Evolutionary conservation across 2,329 filamentous ascomycete species (phyloP), one percentile per base, ranked within the genome.

Genomic region (Thelonectria blattea): DNA sequence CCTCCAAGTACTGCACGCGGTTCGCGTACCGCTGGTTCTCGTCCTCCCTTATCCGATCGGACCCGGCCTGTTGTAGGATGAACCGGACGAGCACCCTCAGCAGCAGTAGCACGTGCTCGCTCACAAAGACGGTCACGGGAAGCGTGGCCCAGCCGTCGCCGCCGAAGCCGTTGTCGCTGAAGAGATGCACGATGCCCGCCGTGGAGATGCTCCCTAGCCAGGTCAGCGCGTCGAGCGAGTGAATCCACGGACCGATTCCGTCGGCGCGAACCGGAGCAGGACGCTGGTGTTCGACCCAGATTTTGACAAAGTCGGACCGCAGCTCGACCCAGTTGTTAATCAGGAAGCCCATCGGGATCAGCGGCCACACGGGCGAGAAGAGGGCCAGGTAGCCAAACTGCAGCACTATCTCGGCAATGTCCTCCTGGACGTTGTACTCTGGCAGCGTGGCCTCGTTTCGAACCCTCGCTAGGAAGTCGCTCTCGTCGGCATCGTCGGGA

Each of bases 301-400:
- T 90, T 70, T 92, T 93, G 75, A 91, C 84, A 47, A 91, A 90
- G 68, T 93, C 90, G 3, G 89, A 88, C 10, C 90, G 88, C 10
- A 93, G 81, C 73, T 93, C 90, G 57, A 93, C 78, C 88, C 89
- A 91, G 76, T 92, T 89, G 75, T 92, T 92, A 71, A 91, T 75
- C 14, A 92, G 78, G 73, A 92, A 93, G 0, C 88, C 89, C 20
- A 91, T 79, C 0, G 88, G 85, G 0, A 91, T 90, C 1, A 92
- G 78, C 0, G 91, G 90, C 90, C 90, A 93, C 30, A 91, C 87
- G 0, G 90, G 87, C 1, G 87, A 89, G 74, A 92, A 93, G 5
- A 92, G 78, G 0, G 87, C 84, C 0, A 93, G 81, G 71, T 92
- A 91, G 5, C 90, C 90, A 65, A 91, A 92, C 69, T 89, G 87